Evolutionary conservation across 1,139 yeast species (phyloP), one percentile per base, ranked within the genome.

Genomic region (Magnusiomyces starmeri): DNA sequence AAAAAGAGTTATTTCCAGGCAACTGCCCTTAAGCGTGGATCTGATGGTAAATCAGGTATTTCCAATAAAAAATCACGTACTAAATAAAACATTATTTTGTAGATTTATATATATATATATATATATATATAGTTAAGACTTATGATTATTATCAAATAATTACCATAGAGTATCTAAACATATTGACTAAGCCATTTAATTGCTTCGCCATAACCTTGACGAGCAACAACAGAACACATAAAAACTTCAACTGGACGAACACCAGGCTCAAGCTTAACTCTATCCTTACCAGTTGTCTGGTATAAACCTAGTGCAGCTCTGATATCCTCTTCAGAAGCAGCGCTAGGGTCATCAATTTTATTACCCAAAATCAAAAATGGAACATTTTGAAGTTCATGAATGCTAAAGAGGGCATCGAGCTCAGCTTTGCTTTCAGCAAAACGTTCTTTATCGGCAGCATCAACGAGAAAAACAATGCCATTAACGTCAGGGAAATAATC

Each of bases 401-500:
- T 92, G 64, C 83, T 84, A 68, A 92, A 85, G 60, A 92, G 77
- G 37, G 95, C 90, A 66, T 92, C 97, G 67, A 92, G 79, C 74
- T 92, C 98, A 43, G 90, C 89, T 73, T 87, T 85, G 54, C 96
- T 85, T 75, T 92, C 99, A 59, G 87, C 86, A 63, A 92, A 86
- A 71, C 99, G 84, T 67, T 84, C 96, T 47, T 95, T 83, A 68
- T 92, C 98, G 55, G 97, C 97, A 53, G 96, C 95, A 69, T 92
- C 99, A 43, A 92, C 97, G 57, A 94, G 77, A 72, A 87, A 94
- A 27, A 92, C 97, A 63, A 92, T 92, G 51, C 97, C 98, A 70
- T 89, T 86, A 53, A 92, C 98, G 72, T 92, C 98, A 52, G 98
- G 99, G 83, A 94, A 92, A 71, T 92, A 92, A 70, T 92, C 97